Base-by-base conservation (phyloP, 371 early-diverging fungal species). In the Mucor lusitanicus region DNA sequence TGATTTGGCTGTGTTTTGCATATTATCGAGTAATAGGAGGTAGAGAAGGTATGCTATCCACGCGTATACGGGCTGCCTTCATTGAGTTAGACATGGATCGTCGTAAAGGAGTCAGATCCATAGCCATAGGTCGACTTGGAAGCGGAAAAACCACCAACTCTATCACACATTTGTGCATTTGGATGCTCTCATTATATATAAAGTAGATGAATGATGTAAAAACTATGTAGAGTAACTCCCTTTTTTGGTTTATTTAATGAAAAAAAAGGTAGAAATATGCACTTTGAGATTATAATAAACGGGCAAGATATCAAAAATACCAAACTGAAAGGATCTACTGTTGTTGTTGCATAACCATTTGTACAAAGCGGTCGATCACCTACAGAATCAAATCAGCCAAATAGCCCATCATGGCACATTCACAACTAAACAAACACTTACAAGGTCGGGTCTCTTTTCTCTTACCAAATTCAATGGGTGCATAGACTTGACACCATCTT, bases 361-460 rank as follows among this genome's bases (percentile, higher is more conserved):
- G 25, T 5, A 60, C 30, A 57, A 64, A 44, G n/a, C 37, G 37
- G 40, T 64, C 65, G 48, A 64, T 64, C 11, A 64, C 37, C 65
- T 64, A 35, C 4, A 33, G 33, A 44, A 44, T 44, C 19, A 44
- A 42, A 44, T 46, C 6, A 46, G 46, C 17, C 3, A 46, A 46
- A 46, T 21, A 46, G 46, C 17, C 46, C 17, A 46, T 19, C 21
- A 46, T 12, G 13, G 37, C 37, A 13, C 13, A 46, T 4, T 7
- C 46, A 6, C 19, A 46, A 21, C 0, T 3, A 46, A 46, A 21
- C 46, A 46, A 19, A 46, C 4, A 39, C 37, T 59, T 66, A 66
- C 67, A n/a, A 67, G 44, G 37, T 61, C 67, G 33, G 72, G 72
- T 23, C 68, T 55, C 19, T 65, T 72, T 28, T 48, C 42, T 64